phyloP scores from a whole-genome alignment of 2,329 filamentous ascomycete species.

The Colletotrichum nymphaeae region DNA sequence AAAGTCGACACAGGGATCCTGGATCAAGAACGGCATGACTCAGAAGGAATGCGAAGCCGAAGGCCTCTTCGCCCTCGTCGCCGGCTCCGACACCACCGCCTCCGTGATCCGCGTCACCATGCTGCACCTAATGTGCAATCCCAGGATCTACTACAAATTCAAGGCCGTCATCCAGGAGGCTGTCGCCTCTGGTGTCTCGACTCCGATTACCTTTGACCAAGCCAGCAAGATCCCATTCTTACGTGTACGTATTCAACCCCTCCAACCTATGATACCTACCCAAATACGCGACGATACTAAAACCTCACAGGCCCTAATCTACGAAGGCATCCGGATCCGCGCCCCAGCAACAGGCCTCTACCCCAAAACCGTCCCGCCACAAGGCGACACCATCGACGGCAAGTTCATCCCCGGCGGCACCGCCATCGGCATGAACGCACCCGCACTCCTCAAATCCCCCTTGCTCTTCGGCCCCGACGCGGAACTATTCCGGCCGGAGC shows the following conservation, averaged over 20 bases:
- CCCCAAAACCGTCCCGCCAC: constrained; percentile 4
- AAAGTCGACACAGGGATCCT: constrained; percentile 40
- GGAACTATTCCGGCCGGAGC: constrained; percentile 58
- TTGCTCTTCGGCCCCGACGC: constrained; percentile 55
- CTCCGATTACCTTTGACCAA: background rate
- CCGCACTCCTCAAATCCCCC: constrained; percentile 53
- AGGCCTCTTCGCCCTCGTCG: constrained; percentile 47
- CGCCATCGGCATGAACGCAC: constrained; percentile 53
- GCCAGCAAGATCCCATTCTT: constrained; percentile 1
- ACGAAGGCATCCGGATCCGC: constrained; percentile 22
- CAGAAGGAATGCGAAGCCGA: constrained; percentile 44
- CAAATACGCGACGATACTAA: background rate
- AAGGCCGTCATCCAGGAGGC: constrained; percentile 58
- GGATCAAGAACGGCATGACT: constrained; percentile 45
- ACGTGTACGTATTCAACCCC: background rate
- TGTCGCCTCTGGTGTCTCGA: constrained; percentile 39
- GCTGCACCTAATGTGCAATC: constrained; percentile 63
- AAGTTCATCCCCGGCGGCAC: constrained; percentile 48
- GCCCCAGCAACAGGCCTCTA: background rate
- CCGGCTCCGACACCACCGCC: constrained; percentile 69
- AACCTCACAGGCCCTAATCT: constrained; percentile 1
- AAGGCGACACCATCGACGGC: constrained; percentile 40
- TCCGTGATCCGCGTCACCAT: constrained; percentile 64
- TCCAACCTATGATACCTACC: too few relatives aligned
- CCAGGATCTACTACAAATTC: constrained; percentile 57